A percentile compares a stretch with the other conserved stretches of the same genome.
These are phyloP conservation scores for Priceomyces melissophilus DNA, from an alignment of 805 yeast species.

Conservation along the genomic window DNA sequence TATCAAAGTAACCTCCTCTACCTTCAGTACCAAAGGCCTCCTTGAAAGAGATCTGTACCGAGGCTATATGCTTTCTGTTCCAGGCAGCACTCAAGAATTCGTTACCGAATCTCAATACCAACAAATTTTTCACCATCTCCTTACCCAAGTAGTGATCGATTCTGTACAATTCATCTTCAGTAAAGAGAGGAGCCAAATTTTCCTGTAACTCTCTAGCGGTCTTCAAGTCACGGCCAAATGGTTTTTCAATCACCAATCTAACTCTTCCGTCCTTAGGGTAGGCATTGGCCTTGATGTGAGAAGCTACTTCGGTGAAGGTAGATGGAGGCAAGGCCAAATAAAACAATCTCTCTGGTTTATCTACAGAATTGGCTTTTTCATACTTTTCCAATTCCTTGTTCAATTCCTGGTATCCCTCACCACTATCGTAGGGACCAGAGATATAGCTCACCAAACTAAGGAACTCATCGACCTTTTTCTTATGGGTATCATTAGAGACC, in stretches of 20 bases:
- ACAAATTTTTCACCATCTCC: conserved; percentile 93
- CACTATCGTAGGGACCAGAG: conserved; percentile 74
- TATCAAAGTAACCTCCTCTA: conserved; percentile 96
- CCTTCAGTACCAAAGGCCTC: conserved; percentile 99
- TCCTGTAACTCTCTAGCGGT: conserved; percentile 74
- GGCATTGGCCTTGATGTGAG: conserved; percentile 62
- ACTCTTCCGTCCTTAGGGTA: conserved; percentile 65
- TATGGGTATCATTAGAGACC: conserved; percentile 40
- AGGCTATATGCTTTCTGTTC: conserved; percentile 74
- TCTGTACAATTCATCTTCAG: conserved; percentile 89
- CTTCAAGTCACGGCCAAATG: conserved; percentile 89
- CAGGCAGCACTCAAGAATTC: conserved; percentile 83
- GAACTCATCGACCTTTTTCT: conserved; percentile 56
- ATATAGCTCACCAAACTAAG: conserved; percentile 64
- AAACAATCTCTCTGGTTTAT: conserved; percentile 72
- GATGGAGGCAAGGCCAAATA: conserved; percentile 95
- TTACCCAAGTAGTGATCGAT: conserved; percentile 97
- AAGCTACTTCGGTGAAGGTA: conserved; percentile 77
- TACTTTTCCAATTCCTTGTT: conserved; percentile 52
- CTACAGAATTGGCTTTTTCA: conserved; percentile 48
- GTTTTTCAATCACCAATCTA: conserved; percentile 91
- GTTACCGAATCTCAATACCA: conserved; percentile 88
- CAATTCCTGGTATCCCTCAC: conserved; percentile 67
- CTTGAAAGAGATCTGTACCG: conserved; percentile 88
- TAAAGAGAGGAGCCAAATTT: conserved; percentile 78